These are phyloP conservation scores for Lojkania enalia DNA, from an alignment of 2,329 filamentous ascomycete species.

Conservation along the genomic window DNA sequence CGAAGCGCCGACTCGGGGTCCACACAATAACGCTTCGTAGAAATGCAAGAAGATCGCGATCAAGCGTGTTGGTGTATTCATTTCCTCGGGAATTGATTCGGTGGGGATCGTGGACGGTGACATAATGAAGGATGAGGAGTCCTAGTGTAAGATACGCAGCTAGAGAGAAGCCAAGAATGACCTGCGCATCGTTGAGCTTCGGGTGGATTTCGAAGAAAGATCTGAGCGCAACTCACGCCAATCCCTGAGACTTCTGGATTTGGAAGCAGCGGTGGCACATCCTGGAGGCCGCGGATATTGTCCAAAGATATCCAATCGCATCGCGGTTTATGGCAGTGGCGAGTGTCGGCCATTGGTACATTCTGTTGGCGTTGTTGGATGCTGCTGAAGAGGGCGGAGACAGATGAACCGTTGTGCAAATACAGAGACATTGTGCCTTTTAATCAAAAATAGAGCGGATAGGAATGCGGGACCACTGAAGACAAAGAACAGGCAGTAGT, in stretches of 20 bases:
- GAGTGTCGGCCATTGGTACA: no score
- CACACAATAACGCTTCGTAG: slow-evolving; percentile 20
- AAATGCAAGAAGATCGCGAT: slow-evolving; percentile 19
- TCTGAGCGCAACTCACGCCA: slow-evolving; percentile 27
- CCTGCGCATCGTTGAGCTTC: no score
- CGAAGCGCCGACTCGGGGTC: slow-evolving; percentile 25
- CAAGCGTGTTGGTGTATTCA: slow-evolving; percentile 18
- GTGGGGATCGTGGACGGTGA: slow-evolving; percentile 18
- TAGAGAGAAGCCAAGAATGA: slow-evolving; percentile 32
- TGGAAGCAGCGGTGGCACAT: slow-evolving; percentile 18
- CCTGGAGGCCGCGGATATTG: slow-evolving; percentile 13
- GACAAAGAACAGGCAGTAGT: background rate
- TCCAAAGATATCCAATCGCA: slow-evolving; percentile 24
- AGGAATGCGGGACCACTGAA: background rate
- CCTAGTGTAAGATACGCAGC: slow-evolving; percentile 29
- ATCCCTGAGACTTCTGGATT: slow-evolving; percentile 30
- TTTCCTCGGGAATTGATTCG: slow-evolving; percentile 5
- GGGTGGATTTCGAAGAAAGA: no score
- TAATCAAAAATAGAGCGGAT: background rate
- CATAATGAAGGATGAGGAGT: slow-evolving; percentile 23
- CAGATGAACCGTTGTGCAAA: background rate
- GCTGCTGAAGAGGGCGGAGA: background rate
- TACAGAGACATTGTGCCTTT: background rate
- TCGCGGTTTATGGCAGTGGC: slow-evolving; percentile 21
- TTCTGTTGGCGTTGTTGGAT: background rate